Evolutionary conservation across 129 eudicot genomes (phyloP).

Genomic region (Escallonia rubra): DNA sequence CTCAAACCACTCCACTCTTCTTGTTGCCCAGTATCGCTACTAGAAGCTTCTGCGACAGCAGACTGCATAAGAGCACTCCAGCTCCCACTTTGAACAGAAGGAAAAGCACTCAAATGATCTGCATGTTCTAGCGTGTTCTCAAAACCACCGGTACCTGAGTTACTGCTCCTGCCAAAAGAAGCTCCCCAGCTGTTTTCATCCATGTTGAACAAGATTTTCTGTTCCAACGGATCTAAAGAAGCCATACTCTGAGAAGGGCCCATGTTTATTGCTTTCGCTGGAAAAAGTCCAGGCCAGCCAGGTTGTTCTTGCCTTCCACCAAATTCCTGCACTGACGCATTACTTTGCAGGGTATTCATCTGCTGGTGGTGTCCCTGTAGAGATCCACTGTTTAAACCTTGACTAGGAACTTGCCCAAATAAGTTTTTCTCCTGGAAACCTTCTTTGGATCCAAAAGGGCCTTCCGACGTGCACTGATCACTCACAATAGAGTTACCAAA

Average conservation of each 20-base stretch:
- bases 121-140: constrained; percentile 28
- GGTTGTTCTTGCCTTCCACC: constrained; percentile 38
- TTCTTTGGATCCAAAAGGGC: constrained; percentile 11
- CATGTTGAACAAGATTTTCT: constrained; percentile 53
- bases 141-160: constrained; percentile 30
- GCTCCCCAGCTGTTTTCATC: constrained; percentile 45
- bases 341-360: constrained; percentile 12
- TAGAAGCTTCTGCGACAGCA: constrained; percentile 63
- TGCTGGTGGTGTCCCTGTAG: constrained; percentile 25
- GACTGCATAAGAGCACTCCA: constrained; percentile 72
- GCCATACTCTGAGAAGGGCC: constrained; percentile 30
- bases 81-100: constrained; percentile 69
- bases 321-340: constrained; percentile 14
- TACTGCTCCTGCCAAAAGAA: constrained; percentile 21
- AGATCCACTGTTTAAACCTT: constrained; percentile 21
- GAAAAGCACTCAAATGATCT: constrained; percentile 27
- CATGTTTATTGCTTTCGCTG: constrained; percentile 10
- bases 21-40: constrained; percentile 55
- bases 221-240: constrained; percentile 65
- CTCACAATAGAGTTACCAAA: constrained; percentile 16
- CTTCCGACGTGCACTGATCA: constrained; percentile 13
- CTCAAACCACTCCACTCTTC: constrained; percentile 84
- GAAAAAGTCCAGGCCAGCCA: constrained; percentile 22
- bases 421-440: constrained; percentile 31
- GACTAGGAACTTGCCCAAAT: constrained; percentile 42